A percentile compares a stretch with the other conserved stretches of the same genome.
phyloP scores from a whole-genome alignment of 2,329 filamentous ascomycete species.

The Aspergillus eucalypticola region DNA sequence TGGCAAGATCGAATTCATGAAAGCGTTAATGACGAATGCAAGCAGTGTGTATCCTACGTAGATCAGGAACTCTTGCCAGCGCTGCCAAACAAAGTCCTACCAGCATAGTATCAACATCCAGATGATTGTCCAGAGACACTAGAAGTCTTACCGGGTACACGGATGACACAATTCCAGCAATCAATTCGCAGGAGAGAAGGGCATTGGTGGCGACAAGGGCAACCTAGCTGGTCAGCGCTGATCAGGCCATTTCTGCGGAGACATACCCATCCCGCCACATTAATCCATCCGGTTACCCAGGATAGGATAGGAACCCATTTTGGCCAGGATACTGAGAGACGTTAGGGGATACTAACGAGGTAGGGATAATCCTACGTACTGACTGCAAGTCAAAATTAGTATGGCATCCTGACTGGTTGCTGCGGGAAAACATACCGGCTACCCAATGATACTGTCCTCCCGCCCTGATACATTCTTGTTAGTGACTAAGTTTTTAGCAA shows the following conservation, averaged over 20 bases:
- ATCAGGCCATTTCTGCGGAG: background rate
- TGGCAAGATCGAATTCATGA: slow-evolving; percentile 62
- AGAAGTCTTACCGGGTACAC: slow-evolving; percentile 49
- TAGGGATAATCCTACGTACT: slow-evolving; percentile 26
- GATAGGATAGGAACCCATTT: slow-evolving; percentile 62
- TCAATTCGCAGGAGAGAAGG: slow-evolving; percentile 65
- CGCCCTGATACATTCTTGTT: slow-evolving; percentile 28
- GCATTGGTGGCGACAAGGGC: slow-evolving; percentile 67
- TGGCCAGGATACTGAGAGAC: slow-evolving; percentile 54
- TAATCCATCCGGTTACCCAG: slow-evolving; percentile 68
- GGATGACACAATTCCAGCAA: slow-evolving; percentile 64
- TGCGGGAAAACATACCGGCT: slow-evolving; percentile 44
- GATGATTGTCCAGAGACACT: background rate
- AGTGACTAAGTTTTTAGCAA: background rate
- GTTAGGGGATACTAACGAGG: background rate
- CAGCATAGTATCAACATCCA: background rate
- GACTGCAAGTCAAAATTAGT: slow-evolving; percentile 20
- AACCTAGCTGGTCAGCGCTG: slow-evolving; percentile 31
- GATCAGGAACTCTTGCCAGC: slow-evolving; percentile 73
- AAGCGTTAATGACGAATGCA: slow-evolving; percentile 66
- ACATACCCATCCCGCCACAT: slow-evolving; percentile 68
- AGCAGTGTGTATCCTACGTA: slow-evolving; percentile 64
- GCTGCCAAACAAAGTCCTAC: slow-evolving; percentile 53
- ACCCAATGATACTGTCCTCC: slow-evolving; percentile 72
- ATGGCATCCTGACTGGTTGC: background rate